phyloP scores from a whole-genome alignment of 108 stramenopile genomes.

The Cyclostephanos tholiformis region DNA sequence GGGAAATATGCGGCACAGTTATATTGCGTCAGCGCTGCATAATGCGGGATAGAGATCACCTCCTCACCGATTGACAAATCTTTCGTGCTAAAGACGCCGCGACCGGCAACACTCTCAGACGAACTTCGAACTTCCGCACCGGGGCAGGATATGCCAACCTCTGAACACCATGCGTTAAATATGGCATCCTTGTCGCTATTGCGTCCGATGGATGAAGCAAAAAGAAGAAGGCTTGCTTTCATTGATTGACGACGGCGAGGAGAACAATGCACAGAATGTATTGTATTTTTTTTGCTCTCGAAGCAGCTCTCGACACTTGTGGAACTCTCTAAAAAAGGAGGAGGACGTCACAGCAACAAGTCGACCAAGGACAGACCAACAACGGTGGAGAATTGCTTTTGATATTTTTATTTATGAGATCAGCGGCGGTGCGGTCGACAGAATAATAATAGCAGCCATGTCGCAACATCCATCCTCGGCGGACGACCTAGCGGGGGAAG shows the following conservation, averaged over 20 bases:
- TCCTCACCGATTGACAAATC: slow-evolving; percentile 36
- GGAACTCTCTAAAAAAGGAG: no score
- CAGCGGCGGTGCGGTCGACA: no score
- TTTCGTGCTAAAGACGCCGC: slow-evolving; percentile 53
- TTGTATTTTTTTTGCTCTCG: background rate
- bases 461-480: no score
- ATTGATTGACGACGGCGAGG: background rate
- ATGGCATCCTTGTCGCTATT: slow-evolving; percentile 19
- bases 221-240: slow-evolving; percentile 11
- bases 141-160: slow-evolving; percentile 40
- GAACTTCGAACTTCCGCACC: slow-evolving; percentile 44
- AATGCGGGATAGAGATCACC: slow-evolving; percentile 44
- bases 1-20: slow-evolving; percentile 41
- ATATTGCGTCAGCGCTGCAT: slow-evolving; percentile 36
- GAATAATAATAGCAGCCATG: no score
- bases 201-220: slow-evolving; percentile 5
- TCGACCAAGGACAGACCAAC: no score
- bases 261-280: background rate
- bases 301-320: no score
- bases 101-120: slow-evolving; percentile 55
- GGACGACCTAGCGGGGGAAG: no score
- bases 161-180: slow-evolving; percentile 51
- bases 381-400: no score
- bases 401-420: no score
- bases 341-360: no score